Conservation (phyloP, 768 basidiomycete species). For the Psilocybe azurescens region DNA sequence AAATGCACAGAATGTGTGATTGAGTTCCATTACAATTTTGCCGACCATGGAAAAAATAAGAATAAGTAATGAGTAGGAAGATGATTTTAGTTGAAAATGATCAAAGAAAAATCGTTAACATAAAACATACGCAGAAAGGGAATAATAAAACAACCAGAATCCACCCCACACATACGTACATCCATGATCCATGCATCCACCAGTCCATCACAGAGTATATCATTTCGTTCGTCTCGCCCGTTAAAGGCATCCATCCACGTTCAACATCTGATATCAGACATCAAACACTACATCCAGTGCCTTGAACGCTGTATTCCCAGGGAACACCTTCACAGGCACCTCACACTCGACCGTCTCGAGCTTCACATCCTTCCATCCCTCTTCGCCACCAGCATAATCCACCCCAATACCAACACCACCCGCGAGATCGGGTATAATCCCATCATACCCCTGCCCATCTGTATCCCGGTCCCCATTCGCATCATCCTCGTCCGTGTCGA, state of each 20-base stretch:
- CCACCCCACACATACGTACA: too few species aligned
- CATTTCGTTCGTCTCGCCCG: too few species aligned
- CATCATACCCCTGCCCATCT: slow-evolving; percentile 51
- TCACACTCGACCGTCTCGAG: slow-evolving; percentile 95
- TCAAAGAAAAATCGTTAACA: background rate
- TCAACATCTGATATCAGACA: slow-evolving; percentile 36
- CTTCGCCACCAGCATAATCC: slow-evolving; percentile 54
- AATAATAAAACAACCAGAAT: background rate
- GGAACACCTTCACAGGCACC: slow-evolving; percentile 87
- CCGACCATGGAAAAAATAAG: background rate
- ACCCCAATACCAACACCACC: slow-evolving; percentile 60
- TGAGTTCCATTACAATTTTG: background rate
- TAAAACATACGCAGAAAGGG: background rate
- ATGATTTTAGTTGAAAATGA: background rate
- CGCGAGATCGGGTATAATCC: slow-evolving; percentile 47
- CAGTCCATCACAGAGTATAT: too few species aligned
- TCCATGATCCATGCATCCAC: background rate
- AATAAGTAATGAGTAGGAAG: background rate
- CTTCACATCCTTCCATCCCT: slow-evolving; percentile 68
- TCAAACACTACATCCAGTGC: slow-evolving; percentile 81
- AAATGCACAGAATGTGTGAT: too few species aligned
- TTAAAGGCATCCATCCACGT: background rate
- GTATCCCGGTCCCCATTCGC: slow-evolving; percentile 54
- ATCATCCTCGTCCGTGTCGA: slow-evolving; percentile 46
- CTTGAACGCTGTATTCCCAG: slow-evolving; percentile 88